Evolutionary conservation across 2,329 filamentous ascomycete genomes (phyloP), one percentile per base, ranked within the genome.

Genomic region (Ceratocystis diversiconidia): DNA sequence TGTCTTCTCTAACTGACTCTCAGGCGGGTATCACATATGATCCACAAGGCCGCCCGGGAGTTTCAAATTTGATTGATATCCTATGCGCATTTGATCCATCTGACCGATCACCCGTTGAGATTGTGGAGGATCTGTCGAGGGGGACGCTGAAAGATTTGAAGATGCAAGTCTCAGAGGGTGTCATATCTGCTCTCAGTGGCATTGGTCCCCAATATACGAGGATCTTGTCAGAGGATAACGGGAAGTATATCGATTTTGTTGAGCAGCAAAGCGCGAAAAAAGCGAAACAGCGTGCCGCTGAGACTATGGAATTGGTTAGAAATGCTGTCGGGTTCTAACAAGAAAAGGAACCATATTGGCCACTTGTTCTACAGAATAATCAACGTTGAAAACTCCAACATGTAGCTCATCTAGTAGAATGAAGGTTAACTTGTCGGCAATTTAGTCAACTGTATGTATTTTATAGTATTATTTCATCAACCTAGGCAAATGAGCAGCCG

Each of bases 51-150:
- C 80, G 94, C 28, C 92, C 92, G 0, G 94, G 91, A 0, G 88
- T 99, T 2, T 86, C 92, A 10, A 99, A 97, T 73, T 78, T 99
- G 12, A 76, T 99, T 1, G 85, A 90, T 66, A 82, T 99, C 17
- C 76, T 92, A n/a, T 85, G 85, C 28, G 83, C 89, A 68, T 84
- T 92, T 70, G 82, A 86, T 64, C 69, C 73, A 3, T 70, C 74
- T 30, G 71, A 72, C 2, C 75, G 77, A 62, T 76, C 71, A 12
- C 74, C 78, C 1, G 69, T 71, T 57, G 72, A 79, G 52, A 70
- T 83, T 22, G 79, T 76, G 1, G 66, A 72, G 12, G 72, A 72
- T 6, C 75, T 77, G 61, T 72, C 72, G 4, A 73, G 75, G 1
- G 72, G 78, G 25, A 71, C 72, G 22, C 74, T 77, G 1, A 74